phyloP scores from a whole-genome alignment of 1,284 basidiomycete species.

The Pholiota adiposa region DNA sequence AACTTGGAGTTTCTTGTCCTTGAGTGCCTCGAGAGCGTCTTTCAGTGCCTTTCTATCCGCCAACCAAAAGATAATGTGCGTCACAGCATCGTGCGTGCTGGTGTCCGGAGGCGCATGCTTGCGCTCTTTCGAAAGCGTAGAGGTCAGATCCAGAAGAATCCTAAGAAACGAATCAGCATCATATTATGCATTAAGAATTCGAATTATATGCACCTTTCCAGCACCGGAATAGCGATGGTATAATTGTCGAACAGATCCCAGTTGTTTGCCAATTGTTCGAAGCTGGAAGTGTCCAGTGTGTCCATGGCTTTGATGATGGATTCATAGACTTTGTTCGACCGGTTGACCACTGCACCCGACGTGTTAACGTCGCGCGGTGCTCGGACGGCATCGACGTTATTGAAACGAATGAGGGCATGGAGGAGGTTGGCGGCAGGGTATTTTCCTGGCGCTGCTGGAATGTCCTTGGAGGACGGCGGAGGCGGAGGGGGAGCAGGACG shows the following conservation, averaged over 20 bases:
- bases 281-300: conserved; percentile 12
- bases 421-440: conserved; percentile 24
- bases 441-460: conserved; percentile 8
- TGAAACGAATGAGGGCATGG: conserved; percentile 19
- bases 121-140: conserved; percentile 5
- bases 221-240: conserved; percentile 22
- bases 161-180: conserved; percentile 6
- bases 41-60: not conserved
- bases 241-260: conserved; percentile 23
- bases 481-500: not conserved
- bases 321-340: conserved; percentile 20
- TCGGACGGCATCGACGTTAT: conserved; percentile 10
- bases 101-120: not conserved
- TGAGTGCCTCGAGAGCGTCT: not conserved
- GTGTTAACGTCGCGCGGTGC: conserved; percentile 16
- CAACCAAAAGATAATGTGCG: not conserved
- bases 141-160: conserved; percentile 20
- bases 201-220: conserved; percentile 19
- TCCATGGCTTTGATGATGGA: conserved; percentile 20
- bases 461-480: too few relatives aligned
- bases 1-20: not conserved
- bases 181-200: not conserved
- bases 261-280: conserved; percentile 1
- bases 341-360: conserved; percentile 14
- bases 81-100: conserved; percentile 3